Conservation (phyloP, 1,284 basidiomycete genomes). For the Xerocomus nothofagi region DNA sequence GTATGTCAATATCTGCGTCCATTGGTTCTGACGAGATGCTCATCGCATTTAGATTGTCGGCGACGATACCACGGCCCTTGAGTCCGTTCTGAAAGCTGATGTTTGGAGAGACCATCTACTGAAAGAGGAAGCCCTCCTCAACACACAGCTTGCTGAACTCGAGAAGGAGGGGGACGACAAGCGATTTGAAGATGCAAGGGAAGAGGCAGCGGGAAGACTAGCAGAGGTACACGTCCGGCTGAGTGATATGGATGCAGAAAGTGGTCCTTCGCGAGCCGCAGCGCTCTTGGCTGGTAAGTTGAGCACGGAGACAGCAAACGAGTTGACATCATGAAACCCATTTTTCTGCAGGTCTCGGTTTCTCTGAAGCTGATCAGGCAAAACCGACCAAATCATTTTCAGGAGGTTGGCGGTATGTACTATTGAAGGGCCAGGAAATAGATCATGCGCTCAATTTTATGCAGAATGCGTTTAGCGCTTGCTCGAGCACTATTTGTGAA, state of each 20-base stretch:
- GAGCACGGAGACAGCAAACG: neutral
- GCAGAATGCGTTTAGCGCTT: conserved; percentile 80
- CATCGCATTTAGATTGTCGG: conserved; percentile 66
- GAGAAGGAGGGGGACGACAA: conserved; percentile 76
- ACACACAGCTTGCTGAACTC: conserved; percentile 70
- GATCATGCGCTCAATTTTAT: neutral
- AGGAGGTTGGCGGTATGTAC: conserved; percentile 87
- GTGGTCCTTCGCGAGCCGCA: conserved; percentile 91
- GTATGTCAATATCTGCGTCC: conserved; percentile 39
- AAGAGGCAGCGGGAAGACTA: conserved; percentile 84
- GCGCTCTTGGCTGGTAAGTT: conserved; percentile 78
- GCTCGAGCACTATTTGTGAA: conserved; percentile 95
- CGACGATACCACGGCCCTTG: conserved; percentile 90
- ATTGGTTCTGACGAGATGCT: conserved; percentile 1
- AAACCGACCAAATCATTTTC: conserved; percentile 87
- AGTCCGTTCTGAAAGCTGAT: conserved; percentile 95
- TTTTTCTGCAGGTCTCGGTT: conserved; percentile 70
- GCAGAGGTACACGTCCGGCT: conserved; percentile 90
- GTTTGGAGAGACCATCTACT: conserved; percentile 93
- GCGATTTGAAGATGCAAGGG: conserved; percentile 76
- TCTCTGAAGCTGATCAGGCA: conserved; percentile 85
- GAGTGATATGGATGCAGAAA: conserved; percentile 97
- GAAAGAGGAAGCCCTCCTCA: conserved; percentile 77
- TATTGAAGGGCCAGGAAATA: neutral
- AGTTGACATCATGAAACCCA: neutral